Evolutionary conservation across 2,329 filamentous ascomycete species (phyloP), one percentile per base, ranked within the genome.

Genomic region (Coccinonectria pachysandricola): DNA sequence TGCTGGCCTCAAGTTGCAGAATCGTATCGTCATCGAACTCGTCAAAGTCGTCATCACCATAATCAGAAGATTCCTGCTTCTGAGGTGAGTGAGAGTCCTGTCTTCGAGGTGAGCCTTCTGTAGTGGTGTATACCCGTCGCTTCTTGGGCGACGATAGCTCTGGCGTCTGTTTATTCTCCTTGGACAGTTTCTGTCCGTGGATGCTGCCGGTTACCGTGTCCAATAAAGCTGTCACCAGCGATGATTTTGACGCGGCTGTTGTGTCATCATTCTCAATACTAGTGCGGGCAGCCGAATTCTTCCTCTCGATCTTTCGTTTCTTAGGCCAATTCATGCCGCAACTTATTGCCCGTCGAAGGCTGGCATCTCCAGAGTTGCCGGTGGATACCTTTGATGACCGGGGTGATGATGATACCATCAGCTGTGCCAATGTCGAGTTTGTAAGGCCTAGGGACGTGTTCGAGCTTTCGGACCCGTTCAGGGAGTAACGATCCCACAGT

Each of bases 401-500:
- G 26, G 79, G 78, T 3, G 79, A 84, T 4, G 77, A 83, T 1
- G 78, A 81, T 3, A 76, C 64, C 58, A 80, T 72, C 14, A 84
- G 58, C 29, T 80, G 71, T 24, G 72, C 69, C 13, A 83, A 59
- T 10, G 67, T 58, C 19, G 71, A 71, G 40, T 73, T 75, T 21
- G 60, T 52, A 21, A 64, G 52, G 12, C 68, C 68, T 2, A 22
- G 54, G 52, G 27, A 54, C 40, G 35, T 64, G 53, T 9, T 60
- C 49, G 27, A 55, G 52, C 35, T 65, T 59, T 44, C 63, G 14
- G 37, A 34, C 57, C 28, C 48, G 19, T 46, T 52, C 10, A 73
- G 54, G 19, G 79, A 70, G 47, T 83, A 85, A 27, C 79, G 74
- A 41, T 80, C 81, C 82, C 82, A 88, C 2, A 87, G 55, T 37